These are phyloP conservation scores for Blastocystis sp. DNA, from an alignment of 352 stramenopile genomes.

Conservation along the genomic window DNA sequence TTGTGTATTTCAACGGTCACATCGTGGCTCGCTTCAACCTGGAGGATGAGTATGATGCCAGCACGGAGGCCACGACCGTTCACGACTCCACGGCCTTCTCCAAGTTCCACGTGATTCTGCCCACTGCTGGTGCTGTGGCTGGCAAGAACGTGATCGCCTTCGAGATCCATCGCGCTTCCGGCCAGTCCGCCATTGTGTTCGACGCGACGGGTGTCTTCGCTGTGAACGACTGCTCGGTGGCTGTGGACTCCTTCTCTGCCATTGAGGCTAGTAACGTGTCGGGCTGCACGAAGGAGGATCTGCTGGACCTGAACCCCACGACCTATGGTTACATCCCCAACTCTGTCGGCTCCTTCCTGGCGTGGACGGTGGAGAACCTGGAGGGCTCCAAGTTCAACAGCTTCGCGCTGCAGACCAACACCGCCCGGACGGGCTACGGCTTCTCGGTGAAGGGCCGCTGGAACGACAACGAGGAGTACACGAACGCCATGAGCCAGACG, in stretches of 20 bases:
- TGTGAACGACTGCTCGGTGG: conserved; percentile 10
- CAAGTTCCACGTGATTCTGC: conserved; percentile 42
- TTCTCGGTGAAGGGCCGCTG: neutral
- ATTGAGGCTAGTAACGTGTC: neutral
- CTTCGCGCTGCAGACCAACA: neutral
- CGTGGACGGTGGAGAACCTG: conserved; percentile 41
- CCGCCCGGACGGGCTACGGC: neutral
- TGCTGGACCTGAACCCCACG: conserved; percentile 27
- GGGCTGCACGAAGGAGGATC: neutral
- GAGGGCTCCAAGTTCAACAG: conserved; percentile 29
- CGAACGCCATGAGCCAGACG: neutral
- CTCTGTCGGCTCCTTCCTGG: neutral
- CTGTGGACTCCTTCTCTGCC: conserved; percentile 10
- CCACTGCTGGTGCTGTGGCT: neutral
- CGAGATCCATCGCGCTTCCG: conserved; percentile 9
- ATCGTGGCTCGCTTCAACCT: conserved; percentile 34
- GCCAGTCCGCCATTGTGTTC: neutral
- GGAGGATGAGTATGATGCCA: neutral
- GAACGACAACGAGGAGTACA: neutral
- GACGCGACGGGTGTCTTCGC: conserved; percentile 21
- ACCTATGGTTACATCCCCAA: neutral
- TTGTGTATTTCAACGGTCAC: conserved; percentile 32
- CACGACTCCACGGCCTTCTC: conserved; percentile 1
- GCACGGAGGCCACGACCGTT: neutral
- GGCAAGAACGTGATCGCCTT: conserved; percentile 29